Conservation (phyloP, 371 early-diverging fungal species). For the Saksenaea vasiformis region DNA sequence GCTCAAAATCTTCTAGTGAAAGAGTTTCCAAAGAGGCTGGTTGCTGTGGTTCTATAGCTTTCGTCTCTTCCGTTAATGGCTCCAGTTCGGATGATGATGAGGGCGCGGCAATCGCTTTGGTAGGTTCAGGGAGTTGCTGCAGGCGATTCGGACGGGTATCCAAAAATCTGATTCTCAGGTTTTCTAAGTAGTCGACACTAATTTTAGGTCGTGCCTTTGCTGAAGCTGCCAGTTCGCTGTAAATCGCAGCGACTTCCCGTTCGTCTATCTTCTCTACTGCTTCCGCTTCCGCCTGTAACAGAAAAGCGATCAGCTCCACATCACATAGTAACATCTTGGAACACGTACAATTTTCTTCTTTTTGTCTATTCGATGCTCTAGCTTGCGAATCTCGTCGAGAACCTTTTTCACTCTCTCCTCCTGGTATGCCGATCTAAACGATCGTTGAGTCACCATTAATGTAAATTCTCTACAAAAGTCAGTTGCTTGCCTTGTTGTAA, state of each 20-base stretch:
- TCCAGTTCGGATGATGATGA: neutral
- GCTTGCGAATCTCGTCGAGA: neutral
- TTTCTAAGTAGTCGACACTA: conserved; percentile 46
- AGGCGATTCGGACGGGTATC: conserved; percentile 35
- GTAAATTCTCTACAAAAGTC: neutral
- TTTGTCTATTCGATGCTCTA: conserved; percentile 7
- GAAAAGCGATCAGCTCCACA: neutral
- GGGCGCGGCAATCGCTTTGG: neutral
- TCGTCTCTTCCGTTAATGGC: neutral
- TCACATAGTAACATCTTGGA: neutral
- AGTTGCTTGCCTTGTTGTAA: neutral
- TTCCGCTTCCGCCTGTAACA: conserved; percentile 9
- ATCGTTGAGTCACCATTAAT: neutral
- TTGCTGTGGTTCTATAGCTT: neutral
- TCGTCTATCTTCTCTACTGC: conserved; percentile 22
- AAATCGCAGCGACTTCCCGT: conserved; percentile 30
- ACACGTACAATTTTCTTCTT: neutral
- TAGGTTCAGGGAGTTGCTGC: neutral
- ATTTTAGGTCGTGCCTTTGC: conserved; percentile 40
- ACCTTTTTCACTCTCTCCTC: conserved; percentile 6
- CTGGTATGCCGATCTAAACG: neutral
- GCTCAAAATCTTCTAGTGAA: conserved; percentile 47
- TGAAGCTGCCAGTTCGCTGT: conserved; percentile 33
- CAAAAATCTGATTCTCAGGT: conserved; percentile 41
- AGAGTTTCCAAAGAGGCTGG: neutral